Conservation (phyloP, 2,329 filamentous ascomycete genomes). For the Fusarium multiceps region DNA sequence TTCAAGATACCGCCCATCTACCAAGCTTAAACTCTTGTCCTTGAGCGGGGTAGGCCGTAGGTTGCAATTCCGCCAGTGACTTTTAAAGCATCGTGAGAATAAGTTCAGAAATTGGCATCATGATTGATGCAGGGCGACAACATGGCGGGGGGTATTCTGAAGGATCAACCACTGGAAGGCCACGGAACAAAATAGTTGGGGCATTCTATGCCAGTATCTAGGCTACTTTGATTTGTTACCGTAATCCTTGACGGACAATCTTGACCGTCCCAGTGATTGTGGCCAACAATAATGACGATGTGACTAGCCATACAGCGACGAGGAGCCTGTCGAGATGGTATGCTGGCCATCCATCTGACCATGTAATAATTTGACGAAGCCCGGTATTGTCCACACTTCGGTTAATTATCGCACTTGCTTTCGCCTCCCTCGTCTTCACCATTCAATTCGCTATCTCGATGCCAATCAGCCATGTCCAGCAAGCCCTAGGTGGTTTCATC, state of each 20-base stretch:
- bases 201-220: not conserved
- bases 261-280: not conserved
- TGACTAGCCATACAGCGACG: not conserved
- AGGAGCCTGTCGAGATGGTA: not conserved
- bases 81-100: not conserved
- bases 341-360: not conserved
- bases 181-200: not conserved
- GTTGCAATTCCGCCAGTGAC: not conserved
- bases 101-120: not conserved
- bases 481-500: fast-evolving
- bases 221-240: not conserved
- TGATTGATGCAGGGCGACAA: not conserved
- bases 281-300: not conserved
- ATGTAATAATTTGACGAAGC: not conserved
- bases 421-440: not conserved
- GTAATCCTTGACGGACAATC: not conserved
- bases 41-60: not conserved
- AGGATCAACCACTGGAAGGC: not conserved
- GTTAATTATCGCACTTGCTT: not conserved
- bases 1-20: not conserved
- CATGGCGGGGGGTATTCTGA: not conserved
- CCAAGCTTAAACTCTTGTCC: not conserved
- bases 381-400: not conserved
- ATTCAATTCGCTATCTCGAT: not conserved
- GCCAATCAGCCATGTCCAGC: not conserved